These are phyloP conservation scores for Apophysomyces trapeziformis DNA, from an alignment of 371 early-diverging fungal genomes.

Conservation along the genomic window DNA sequence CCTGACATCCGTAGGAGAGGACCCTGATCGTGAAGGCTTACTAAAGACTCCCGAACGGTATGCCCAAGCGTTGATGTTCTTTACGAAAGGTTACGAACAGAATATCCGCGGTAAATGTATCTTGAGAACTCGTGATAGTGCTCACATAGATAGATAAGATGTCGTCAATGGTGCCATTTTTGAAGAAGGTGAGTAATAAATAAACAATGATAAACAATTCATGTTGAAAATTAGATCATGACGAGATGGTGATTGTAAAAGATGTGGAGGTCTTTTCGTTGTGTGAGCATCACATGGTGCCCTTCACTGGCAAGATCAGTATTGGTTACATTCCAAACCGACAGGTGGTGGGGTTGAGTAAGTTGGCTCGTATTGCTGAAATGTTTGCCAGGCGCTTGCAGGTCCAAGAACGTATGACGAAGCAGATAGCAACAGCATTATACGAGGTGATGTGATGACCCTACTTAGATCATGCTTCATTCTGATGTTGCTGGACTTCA, in stretches of 20 bases:
- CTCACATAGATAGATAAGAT: constrained; percentile 41
- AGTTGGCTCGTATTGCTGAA: constrained; percentile 95
- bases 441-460: neutral
- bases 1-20: constrained; percentile 92
- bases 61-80: constrained; percentile 95
- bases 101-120: constrained; percentile 65
- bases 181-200: constrained; percentile 74
- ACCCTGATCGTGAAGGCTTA: constrained; percentile 90
- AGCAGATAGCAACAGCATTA: constrained; percentile 90
- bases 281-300: constrained; percentile 98
- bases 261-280: constrained; percentile 91
- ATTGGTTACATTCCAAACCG: constrained; percentile 96
- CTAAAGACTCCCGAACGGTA: constrained; percentile 95
- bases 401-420: constrained; percentile 96
- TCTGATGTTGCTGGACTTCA: constrained; percentile 51
- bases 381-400: constrained; percentile 91
- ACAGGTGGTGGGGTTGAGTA: constrained; percentile 91
- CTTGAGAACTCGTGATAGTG: too few species aligned
- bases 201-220: constrained; percentile 19
- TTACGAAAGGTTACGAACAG: constrained; percentile 94
- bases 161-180: constrained; percentile 90
- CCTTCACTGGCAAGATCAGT: constrained; percentile 92
- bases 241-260: constrained; percentile 97
- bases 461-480: neutral
- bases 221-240: constrained; percentile 68